Percentiles rank a stretch among this genome's conserved stretches.
Evolutionary conservation across 1,284 basidiomycete genomes (phyloP).

Genomic region (Ceratobasidium sp.): DNA sequence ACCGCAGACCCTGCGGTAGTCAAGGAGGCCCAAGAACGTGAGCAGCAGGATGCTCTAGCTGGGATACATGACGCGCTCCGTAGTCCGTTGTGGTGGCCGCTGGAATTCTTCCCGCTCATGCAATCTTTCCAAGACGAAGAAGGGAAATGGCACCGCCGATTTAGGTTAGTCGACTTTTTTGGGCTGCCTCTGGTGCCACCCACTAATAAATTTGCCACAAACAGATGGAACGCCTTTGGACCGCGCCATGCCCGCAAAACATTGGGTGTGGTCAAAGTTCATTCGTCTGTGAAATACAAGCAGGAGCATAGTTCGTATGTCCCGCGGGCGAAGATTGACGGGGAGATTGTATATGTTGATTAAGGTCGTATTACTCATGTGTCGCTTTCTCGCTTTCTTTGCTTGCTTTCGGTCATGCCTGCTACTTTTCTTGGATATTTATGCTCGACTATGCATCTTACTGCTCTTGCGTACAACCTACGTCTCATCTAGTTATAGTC

Average conservation of each 20-base stretch:
- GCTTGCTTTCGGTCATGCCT: too few species aligned
- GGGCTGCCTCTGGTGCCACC: too few species aligned
- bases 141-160: slow-evolving; percentile 31
- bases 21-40: slow-evolving; percentile 16
- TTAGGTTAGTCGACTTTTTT: slow-evolving; percentile 13
- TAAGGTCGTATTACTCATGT: not conserved
- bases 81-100: slow-evolving; percentile 32
- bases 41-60: slow-evolving; percentile 18
- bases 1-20: slow-evolving; percentile 7
- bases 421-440: too few species aligned
- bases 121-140: slow-evolving; percentile 30
- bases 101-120: slow-evolving; percentile 35
- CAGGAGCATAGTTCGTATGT: not conserved
- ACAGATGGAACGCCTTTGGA: slow-evolving; percentile 31
- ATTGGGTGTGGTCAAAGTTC: slow-evolving; percentile 20
- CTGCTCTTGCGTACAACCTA: too few species aligned
- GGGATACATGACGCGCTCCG: slow-evolving; percentile 22
- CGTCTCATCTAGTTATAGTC: too few species aligned
- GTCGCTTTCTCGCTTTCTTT: not conserved
- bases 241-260: slow-evolving; percentile 35
- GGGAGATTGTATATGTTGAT: slow-evolving; percentile 30
- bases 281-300: slow-evolving; percentile 24
- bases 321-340: slow-evolving; percentile 10
- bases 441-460: too few species aligned
- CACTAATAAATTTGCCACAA: not conserved